Conservation (phyloP, 179 eudicot species). For the Silene coronaria region DNA sequence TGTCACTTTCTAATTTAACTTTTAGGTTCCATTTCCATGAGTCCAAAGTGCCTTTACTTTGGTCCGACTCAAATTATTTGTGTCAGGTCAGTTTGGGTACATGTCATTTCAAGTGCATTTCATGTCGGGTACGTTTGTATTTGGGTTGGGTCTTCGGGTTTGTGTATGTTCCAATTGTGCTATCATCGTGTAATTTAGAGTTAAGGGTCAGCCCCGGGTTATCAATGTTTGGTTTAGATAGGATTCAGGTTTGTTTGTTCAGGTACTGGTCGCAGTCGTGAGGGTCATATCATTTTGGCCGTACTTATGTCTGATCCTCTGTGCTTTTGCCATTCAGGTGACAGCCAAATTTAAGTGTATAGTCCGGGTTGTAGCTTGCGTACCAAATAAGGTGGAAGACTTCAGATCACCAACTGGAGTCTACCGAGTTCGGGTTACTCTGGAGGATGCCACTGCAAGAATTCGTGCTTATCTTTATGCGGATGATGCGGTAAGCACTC, state of each 20-base stretch:
- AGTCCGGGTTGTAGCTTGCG: conserved; percentile 59
- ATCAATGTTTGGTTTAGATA: neutral
- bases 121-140: neutral
- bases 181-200: neutral
- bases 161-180: neutral
- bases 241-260: neutral
- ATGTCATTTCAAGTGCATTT: neutral
- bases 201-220: neutral
- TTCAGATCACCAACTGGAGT: conserved; percentile 52
- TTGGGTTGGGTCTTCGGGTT: neutral
- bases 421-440: conserved; percentile 59
- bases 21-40: too few species aligned
- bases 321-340: conserved; percentile 39
- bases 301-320: neutral
- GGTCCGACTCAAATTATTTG: neutral
- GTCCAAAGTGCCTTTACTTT: too few species aligned
- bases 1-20: too few species aligned
- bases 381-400: conserved; percentile 58
- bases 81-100: neutral
- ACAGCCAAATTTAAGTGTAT: conserved; percentile 70
- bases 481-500: conserved; percentile 63
- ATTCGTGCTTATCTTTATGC: conserved; percentile 66
- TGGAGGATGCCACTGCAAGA: conserved; percentile 89
- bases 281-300: neutral
- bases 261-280: neutral